These are phyloP conservation scores for Alternaria infectoria DNA, from an alignment of 2,329 filamentous ascomycete genomes.

Conservation along the genomic window DNA sequence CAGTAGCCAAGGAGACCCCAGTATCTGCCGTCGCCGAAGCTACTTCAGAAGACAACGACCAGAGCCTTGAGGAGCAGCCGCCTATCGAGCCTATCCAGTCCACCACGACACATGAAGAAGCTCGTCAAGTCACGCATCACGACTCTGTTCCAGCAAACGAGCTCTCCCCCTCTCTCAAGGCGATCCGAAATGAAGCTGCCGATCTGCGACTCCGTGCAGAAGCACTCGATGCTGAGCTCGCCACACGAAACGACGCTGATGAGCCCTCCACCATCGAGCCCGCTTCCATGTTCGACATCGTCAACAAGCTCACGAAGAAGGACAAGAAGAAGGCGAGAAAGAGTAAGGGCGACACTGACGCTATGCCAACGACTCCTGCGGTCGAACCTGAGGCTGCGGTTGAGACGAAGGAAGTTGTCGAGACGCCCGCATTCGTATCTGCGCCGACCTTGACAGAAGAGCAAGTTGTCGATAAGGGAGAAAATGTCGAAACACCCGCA, in stretches of 20 bases:
- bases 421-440: constrained; percentile 4
- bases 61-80: neutral
- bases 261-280: constrained; percentile 17
- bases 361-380: constrained; percentile 33
- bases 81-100: neutral
- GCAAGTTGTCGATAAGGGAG: constrained; percentile 20
- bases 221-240: constrained; percentile 29
- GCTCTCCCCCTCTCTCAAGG: constrained; percentile 34
- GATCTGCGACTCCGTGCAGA: constrained; percentile 38
- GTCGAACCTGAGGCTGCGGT: constrained; percentile 24
- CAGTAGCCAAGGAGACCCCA: neutral
- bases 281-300: constrained; percentile 35
- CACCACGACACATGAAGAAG: neutral
- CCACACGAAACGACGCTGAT: constrained; percentile 12
- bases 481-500: constrained; percentile 8
- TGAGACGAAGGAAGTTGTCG: constrained; percentile 28
- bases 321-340: constrained; percentile 39
- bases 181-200: constrained; percentile 33
- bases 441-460: neutral
- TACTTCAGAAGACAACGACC: neutral
- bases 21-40: neutral
- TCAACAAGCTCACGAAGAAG: constrained; percentile 36
- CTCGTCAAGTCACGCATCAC: neutral
- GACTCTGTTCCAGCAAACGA: neutral
- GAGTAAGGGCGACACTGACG: constrained; percentile 23